A percentile compares a stretch with the other conserved stretches of the same genome.
phyloP scores from a whole-genome alignment of 768 basidiomycete species.

The Leccinellum luteum region DNA sequence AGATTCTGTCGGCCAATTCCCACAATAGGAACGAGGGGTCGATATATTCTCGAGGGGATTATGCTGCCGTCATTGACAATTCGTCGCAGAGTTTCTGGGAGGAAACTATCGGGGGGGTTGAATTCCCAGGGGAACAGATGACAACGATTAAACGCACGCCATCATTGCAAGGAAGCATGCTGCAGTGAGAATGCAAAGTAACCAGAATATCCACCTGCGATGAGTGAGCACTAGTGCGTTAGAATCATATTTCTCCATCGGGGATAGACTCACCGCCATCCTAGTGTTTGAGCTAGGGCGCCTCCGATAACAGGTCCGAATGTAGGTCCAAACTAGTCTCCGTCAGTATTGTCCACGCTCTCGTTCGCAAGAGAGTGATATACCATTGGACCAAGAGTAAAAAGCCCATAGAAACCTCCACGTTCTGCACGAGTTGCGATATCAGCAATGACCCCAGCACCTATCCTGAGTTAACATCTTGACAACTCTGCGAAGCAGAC shows the following conservation, averaged over 20 bases:
- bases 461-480: constrained; percentile 29
- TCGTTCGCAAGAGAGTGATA: background rate
- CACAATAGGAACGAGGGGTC: constrained; percentile 26
- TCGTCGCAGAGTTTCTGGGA: constrained; percentile 20
- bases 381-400: constrained; percentile 63
- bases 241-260: background rate
- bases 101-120: constrained; percentile 14
- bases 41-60: constrained; percentile 24
- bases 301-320: constrained; percentile 51
- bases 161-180: constrained; percentile 13
- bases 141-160: constrained; percentile 4
- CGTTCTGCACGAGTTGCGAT: constrained; percentile 71
- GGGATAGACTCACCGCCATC: constrained; percentile 54
- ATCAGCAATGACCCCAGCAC: constrained; percentile 77
- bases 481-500: background rate
- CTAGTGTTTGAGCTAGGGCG: constrained; percentile 50
- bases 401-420: constrained; percentile 71
- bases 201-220: constrained; percentile 24
- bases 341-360: background rate
- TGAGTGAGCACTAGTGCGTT: background rate
- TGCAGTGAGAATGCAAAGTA: constrained; percentile 17
- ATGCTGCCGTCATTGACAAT: constrained; percentile 32
- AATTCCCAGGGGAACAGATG: background rate
- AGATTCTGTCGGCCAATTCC: constrained; percentile 21
- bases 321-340: constrained; percentile 51